Percentiles rank a stretch among this genome's conserved stretches.
These are phyloP conservation scores for Aspergillus tamarii DNA, from an alignment of 2,329 filamentous ascomycete genomes.

Conservation along the genomic window DNA sequence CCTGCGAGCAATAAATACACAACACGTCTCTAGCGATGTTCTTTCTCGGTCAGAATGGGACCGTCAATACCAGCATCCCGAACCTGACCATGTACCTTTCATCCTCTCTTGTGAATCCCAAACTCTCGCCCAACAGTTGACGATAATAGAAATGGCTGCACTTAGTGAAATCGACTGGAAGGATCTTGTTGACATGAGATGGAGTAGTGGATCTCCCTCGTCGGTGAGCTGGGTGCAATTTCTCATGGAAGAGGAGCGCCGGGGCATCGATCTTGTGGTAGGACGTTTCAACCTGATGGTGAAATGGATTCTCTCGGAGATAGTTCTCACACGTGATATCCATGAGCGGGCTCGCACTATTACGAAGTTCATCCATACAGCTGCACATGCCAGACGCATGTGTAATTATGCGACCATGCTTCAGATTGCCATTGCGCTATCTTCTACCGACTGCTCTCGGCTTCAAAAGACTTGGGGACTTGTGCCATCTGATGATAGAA, in stretches of 20 bases:
- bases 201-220: conserved; percentile 58
- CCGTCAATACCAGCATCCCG: conserved; percentile 18
- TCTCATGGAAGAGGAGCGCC: conserved; percentile 56
- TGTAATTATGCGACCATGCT: conserved; percentile 70
- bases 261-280: conserved; percentile 66
- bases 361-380: conserved; percentile 66
- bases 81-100: conserved; percentile 60
- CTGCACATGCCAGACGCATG: conserved; percentile 59
- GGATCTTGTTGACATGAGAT: conserved; percentile 66
- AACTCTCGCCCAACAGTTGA: conserved; percentile 65
- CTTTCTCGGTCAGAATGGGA: conserved; percentile 37
- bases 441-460: conserved; percentile 61
- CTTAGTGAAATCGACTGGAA: conserved; percentile 69
- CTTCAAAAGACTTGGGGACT: conserved; percentile 63
- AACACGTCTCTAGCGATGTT: conserved; percentile 37
- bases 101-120: conserved; percentile 65
- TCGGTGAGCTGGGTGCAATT: conserved; percentile 66
- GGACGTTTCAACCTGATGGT: conserved; percentile 69
- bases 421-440: conserved; percentile 65
- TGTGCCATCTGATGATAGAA: conserved; percentile 57
- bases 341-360: conserved; percentile 64
- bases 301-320: conserved; percentile 67
- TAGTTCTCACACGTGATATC: conserved; percentile 60
- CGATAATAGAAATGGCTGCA: conserved; percentile 67
- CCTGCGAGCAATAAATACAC: conserved; percentile 27